Conservation (phyloP, 495 filamentous ascomycete genomes). For the Entonaema liquescens region DNA sequence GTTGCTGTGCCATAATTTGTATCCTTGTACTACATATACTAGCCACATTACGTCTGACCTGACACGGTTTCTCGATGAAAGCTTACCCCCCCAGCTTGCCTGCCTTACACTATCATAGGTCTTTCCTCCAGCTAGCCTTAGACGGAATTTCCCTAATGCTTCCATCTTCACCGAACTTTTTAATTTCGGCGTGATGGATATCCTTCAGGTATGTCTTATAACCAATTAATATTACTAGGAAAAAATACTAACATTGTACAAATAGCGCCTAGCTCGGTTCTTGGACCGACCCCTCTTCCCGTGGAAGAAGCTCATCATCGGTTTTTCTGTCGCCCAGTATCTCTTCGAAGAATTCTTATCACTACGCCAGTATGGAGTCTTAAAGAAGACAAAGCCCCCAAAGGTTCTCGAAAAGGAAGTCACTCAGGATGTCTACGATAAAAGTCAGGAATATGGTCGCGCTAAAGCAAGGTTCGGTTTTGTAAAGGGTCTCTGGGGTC, state of each 20-base stretch:
- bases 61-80: slow-evolving; percentile 39
- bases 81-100: slow-evolving; percentile 5
- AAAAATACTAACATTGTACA: slow-evolving; percentile 3
- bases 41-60: slow-evolving; percentile 38
- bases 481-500: slow-evolving; percentile 80
- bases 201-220: slow-evolving; percentile 57
- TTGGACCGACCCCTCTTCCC: slow-evolving; percentile 93
- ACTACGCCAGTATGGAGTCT: slow-evolving; percentile 84
- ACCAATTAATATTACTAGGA: not conserved
- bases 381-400: slow-evolving; percentile 80
- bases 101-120: not conserved
- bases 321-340: slow-evolving; percentile 90
- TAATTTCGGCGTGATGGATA: slow-evolving; percentile 33
- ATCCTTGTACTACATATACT: slow-evolving; percentile 12
- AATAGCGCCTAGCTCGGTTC: slow-evolving; percentile 82
- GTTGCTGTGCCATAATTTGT: slow-evolving; percentile 16
- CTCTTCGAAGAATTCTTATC: slow-evolving; percentile 86
- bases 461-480: slow-evolving; percentile 92
- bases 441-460: slow-evolving; percentile 95
- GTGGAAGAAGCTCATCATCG: slow-evolving; percentile 95
- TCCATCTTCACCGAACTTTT: slow-evolving; percentile 25
- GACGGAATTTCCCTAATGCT: slow-evolving; percentile 21
- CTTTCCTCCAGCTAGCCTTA: slow-evolving; percentile 21
- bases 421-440: slow-evolving; percentile 89
- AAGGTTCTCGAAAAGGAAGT: slow-evolving; percentile 87